Conservation (phyloP, 78 protist species). For the Dictyostelium firmibasis region DNA sequence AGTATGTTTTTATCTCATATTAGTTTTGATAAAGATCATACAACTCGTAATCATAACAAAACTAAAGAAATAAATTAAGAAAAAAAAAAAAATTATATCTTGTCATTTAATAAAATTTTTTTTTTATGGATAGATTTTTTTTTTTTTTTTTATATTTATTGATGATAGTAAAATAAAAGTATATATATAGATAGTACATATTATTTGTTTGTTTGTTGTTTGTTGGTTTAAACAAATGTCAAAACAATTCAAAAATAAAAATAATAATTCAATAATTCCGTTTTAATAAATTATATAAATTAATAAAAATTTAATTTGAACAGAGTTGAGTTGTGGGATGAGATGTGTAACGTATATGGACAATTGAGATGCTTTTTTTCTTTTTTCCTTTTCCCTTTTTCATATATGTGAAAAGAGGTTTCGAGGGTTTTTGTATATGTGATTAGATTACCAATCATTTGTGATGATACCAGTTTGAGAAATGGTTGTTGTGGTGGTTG, state of each 20-base stretch:
- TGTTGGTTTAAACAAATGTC: background rate
- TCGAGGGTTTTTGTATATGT: background rate
- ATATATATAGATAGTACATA: background rate
- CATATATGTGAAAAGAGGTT: background rate
- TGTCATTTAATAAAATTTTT: too few species aligned
- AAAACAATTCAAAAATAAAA: background rate
- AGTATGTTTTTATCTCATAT: conserved; percentile 55
- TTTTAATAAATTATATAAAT: background rate
- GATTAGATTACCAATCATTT: conserved; percentile 36
- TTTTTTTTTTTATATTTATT: background rate
- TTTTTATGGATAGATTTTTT: background rate
- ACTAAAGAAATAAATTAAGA: background rate
- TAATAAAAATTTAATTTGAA: background rate
- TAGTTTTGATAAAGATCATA: conserved; percentile 8
- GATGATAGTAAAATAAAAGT: background rate
- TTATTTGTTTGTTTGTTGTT: background rate
- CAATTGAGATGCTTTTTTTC: background rate
- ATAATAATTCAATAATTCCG: background rate
- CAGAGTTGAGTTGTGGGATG: background rate
- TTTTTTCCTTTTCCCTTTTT: background rate
- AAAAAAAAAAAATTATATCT: background rate
- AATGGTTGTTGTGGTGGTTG: background rate
- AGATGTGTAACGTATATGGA: background rate
- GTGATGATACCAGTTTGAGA: background rate
- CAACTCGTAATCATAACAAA: background rate